Conservation (phyloP, 2,329 filamentous ascomycete genomes). For the Colletotrichum aenigma region DNA sequence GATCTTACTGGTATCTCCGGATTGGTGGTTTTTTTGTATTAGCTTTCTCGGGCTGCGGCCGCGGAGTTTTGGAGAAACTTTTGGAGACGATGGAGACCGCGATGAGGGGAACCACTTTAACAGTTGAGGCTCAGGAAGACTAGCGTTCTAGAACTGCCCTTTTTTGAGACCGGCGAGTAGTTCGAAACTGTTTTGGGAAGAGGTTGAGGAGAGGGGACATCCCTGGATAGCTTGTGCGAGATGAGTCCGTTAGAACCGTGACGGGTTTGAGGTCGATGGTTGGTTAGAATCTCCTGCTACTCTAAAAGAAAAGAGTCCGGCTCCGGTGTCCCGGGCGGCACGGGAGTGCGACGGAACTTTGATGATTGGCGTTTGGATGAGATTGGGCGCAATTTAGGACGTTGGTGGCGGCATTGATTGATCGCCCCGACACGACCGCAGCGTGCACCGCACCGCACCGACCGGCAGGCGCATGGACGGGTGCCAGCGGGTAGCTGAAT, state of each 20-base stretch:
- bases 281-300: background rate
- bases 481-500: background rate
- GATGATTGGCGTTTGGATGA: background rate
- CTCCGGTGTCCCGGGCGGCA: slow-evolving; percentile 4
- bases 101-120: background rate
- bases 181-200: background rate
- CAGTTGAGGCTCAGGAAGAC: background rate
- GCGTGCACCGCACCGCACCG: background rate
- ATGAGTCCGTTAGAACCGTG: background rate
- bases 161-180: background rate
- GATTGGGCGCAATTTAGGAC: background rate
- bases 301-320: background rate
- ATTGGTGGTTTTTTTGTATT: background rate
- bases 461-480: background rate
- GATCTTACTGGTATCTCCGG: background rate
- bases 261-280: background rate
- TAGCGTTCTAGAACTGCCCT: background rate
- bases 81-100: background rate
- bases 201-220: background rate
- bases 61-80: background rate
- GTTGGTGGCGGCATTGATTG: background rate
- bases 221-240: background rate
- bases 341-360: background rate
- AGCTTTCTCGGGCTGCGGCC: background rate
- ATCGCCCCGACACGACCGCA: background rate